A percentile compares a stretch with the other conserved stretches of the same genome.
Evolutionary conservation across 768 basidiomycete genomes (phyloP).

Genomic region (Trametes sanguinea): DNA sequence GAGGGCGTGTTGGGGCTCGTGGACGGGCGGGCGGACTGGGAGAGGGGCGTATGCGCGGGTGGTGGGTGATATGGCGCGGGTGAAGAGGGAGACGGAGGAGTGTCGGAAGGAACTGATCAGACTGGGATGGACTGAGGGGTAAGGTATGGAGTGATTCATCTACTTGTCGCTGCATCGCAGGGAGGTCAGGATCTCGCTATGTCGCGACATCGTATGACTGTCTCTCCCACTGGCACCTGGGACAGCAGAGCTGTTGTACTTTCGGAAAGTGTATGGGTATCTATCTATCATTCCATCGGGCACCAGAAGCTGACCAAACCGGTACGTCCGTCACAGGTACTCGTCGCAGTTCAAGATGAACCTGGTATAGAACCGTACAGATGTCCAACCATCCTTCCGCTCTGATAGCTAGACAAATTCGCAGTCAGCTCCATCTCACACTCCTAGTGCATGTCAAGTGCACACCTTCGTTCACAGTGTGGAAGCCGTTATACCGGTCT

Average conservation of each 20-base stretch:
- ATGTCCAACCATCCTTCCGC: slow-evolving; percentile 58
- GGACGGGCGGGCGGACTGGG: slow-evolving; percentile 35
- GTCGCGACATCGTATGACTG: too few species aligned
- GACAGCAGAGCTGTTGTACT: too few species aligned
- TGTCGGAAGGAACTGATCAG: slow-evolving; percentile 50
- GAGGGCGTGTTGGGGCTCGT: slow-evolving; percentile 43
- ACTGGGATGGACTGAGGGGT: slow-evolving; percentile 45
- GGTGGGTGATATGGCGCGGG: slow-evolving; percentile 48
- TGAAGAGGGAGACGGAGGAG: slow-evolving; percentile 52
- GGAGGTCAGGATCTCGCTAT: too few species aligned
- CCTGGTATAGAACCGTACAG: slow-evolving; percentile 64
- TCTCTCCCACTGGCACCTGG: too few species aligned
- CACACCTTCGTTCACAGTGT: slow-evolving; percentile 75
- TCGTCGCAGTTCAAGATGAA: slow-evolving; percentile 74
- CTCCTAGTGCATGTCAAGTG: slow-evolving; percentile 8
- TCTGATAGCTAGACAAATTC: slow-evolving; percentile 41
- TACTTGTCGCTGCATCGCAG: too few species aligned
- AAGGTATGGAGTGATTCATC: neutral
- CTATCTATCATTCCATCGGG: too few species aligned
- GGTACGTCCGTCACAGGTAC: slow-evolving; percentile 1
- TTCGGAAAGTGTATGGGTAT: too few species aligned
- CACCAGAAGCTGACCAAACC: too few species aligned
- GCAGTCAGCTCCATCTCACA: neutral
- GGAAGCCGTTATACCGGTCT: slow-evolving; percentile 39
- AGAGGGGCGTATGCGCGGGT: slow-evolving; percentile 46